These are phyloP conservation scores for Cyclotella baltica DNA, from an alignment of 108 stramenopile species.

Conservation along the genomic window DNA sequence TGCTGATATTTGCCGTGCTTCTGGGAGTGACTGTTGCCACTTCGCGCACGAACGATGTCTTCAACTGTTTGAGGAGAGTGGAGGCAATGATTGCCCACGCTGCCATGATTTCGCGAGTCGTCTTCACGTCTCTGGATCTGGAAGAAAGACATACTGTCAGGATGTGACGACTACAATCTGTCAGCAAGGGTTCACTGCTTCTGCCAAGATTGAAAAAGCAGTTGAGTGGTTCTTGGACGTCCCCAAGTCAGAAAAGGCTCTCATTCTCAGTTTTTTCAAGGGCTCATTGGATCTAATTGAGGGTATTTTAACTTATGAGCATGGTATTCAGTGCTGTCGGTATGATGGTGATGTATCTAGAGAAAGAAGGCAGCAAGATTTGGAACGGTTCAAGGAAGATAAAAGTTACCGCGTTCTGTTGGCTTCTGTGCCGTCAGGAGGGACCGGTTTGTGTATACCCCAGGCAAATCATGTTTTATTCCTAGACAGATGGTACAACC, in stretches of 20 bases:
- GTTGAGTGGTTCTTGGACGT: conserved; percentile 41
- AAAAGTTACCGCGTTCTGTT: conserved; percentile 42
- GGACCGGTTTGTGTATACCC: conserved; percentile 56
- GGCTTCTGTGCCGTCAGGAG: conserved; percentile 55
- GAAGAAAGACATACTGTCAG: conserved; percentile 19
- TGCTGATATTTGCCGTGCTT: conserved; percentile 23
- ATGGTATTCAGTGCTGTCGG: conserved; percentile 41
- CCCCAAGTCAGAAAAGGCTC: conserved; percentile 49
- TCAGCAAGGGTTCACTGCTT: conserved; percentile 44
- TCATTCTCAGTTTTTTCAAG: conserved; percentile 55
- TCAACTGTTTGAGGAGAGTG: conserved; percentile 17
- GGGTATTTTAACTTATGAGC: conserved; percentile 48
- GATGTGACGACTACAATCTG: conserved; percentile 12
- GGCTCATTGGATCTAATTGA: conserved; percentile 54
- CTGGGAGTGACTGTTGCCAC: conserved; percentile 39
- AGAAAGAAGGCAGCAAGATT: conserved; percentile 27
- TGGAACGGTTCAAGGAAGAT: conserved; percentile 47
- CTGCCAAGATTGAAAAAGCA: conserved; percentile 50
- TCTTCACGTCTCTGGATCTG: conserved; percentile 7
- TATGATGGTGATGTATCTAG: conserved; percentile 57
- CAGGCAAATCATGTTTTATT: conserved; percentile 56
- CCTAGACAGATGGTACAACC: conserved; percentile 47
- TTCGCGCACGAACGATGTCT: conserved; percentile 45
- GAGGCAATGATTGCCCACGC: conserved; percentile 29
- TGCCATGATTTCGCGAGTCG: conserved; percentile 41